Conservation (phyloP, 352 stramenopile species). For the Phytophthora colocasiae region DNA sequence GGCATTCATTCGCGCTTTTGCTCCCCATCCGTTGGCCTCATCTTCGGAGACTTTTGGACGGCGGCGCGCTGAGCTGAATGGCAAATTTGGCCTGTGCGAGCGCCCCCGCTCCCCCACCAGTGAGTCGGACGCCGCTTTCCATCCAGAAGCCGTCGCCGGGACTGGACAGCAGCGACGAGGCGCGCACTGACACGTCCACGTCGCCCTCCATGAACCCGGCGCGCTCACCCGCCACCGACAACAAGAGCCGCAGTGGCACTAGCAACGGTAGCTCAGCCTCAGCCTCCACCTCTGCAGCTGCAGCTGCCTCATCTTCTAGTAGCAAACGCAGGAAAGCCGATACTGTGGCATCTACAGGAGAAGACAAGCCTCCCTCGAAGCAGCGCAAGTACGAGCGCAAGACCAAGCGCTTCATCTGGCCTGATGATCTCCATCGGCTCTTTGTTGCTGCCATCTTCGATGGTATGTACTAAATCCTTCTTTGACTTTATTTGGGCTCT, state of each 20-base stretch:
- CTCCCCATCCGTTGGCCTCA: constrained; percentile 35
- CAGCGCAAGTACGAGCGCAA: constrained; percentile 92
- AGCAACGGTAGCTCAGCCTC: constrained; percentile 1
- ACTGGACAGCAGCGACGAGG: constrained; percentile 51
- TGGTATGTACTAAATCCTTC: constrained; percentile 42
- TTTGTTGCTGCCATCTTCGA: constrained; percentile 91
- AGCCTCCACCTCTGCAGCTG: background rate
- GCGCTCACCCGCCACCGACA: constrained; percentile 26
- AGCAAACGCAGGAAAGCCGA: constrained; percentile 31
- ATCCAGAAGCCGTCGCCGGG: constrained; percentile 26
- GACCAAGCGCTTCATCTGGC: constrained; percentile 90
- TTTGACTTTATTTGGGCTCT: background rate
- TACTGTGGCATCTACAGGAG: background rate
- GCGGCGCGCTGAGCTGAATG: constrained; percentile 37
- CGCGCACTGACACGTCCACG: constrained; percentile 41
- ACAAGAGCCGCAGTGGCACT: constrained; percentile 10
- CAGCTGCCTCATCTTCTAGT: constrained; percentile 12
- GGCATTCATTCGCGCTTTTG: constrained; percentile 31
- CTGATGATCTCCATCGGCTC: constrained; percentile 87
- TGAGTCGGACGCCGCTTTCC: constrained; percentile 28
- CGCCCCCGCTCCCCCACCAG: constrained; percentile 14
- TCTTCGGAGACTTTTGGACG: constrained; percentile 16
- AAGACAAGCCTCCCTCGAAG: constrained; percentile 32
- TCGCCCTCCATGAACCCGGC: constrained; percentile 41
- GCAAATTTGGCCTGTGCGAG: constrained; percentile 32